Base-by-base conservation (phyloP, 371 early-diverging fungal species). In the Agmasoma carcini region DNA sequence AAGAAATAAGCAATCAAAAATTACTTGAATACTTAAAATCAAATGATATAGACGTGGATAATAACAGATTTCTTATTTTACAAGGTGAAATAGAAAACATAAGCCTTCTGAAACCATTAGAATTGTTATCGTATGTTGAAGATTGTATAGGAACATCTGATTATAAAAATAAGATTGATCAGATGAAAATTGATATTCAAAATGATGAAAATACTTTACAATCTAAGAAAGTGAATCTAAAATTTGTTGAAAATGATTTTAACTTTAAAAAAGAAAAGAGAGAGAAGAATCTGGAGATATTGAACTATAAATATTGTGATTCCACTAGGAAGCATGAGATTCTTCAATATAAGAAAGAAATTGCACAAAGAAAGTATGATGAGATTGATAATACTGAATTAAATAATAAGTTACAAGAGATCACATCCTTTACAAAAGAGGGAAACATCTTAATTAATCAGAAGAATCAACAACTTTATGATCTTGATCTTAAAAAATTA, bases 81-180 rank as follows among this genome's bases (percentile, higher is more conserved):
- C 98, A 85, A 80, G 99, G 99, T 47, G 99, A 99, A 70, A 97
- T 98, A 38, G 99, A 99, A 73, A 88, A 85, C 1, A 98, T 99
- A 63, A 81, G 95, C 1, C 81, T 86, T 68, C 93, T 98, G 94
- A 95, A 94, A 69, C 84, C 97, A 0, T 91, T 91, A 68, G 91
- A 92, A 49, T 73, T 98, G 45, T 78, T 99, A 5, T 97, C 95
- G 72, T 99, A 95, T 71, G 76, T 99, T 33, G 99, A 99, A 70
- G 97, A 98, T 73, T 94, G 96, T 46, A 94, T 99, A 48, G 98
- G 97, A 5, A 96, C 96, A 2, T 79, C 82, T 1, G 72, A 78
- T 41, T 92, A 86, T 71, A 87, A 90, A 72, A 79, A 78, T 15
- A 79, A 80, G 20, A 94, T 99, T 58, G 87, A 88, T 59, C 76